These are phyloP conservation scores for Exsudoporus frostii DNA, from an alignment of 768 basidiomycete species.

Conservation along the genomic window DNA sequence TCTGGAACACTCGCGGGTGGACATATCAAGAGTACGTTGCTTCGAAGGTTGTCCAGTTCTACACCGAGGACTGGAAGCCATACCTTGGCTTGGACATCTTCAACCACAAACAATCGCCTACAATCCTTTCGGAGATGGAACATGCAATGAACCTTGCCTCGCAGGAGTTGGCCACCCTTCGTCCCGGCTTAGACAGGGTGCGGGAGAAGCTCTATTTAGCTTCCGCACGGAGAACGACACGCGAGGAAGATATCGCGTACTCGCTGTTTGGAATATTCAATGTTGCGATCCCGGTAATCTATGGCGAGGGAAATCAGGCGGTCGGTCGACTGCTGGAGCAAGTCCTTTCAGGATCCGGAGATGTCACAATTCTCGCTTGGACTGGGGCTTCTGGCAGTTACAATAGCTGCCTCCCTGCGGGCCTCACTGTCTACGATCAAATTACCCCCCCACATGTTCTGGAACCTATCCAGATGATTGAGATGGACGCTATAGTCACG, in stretches of 20 bases:
- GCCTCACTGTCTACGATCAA: conserved; percentile 1
- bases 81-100: not conserved
- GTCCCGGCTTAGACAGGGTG: not conserved
- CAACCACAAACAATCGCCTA: conserved; percentile 6
- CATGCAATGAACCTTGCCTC: not conserved
- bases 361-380: conserved; percentile 8
- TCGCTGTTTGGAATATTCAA: conserved; percentile 9
- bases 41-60: not conserved
- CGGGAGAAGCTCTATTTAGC: conserved; percentile 13
- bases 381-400: not conserved
- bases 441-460: not conserved
- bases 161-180: not conserved
- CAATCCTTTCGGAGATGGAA: conserved; percentile 2
- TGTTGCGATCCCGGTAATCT: not conserved
- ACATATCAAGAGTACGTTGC: conserved; percentile 13
- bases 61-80: conserved; percentile 11
- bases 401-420: not conserved
- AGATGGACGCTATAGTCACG: not conserved
- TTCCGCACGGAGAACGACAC: not conserved
- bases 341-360: not conserved
- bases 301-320: conserved; percentile 6
- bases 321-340: conserved; percentile 9
- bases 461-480: not conserved
- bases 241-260: conserved; percentile 8
- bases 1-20: conserved; percentile 10